Percentiles rank a stretch among this genome's conserved stretches.
Evolutionary conservation across 805 yeast species (phyloP).

Genomic region (Cyberlindnera mrakii): DNA sequence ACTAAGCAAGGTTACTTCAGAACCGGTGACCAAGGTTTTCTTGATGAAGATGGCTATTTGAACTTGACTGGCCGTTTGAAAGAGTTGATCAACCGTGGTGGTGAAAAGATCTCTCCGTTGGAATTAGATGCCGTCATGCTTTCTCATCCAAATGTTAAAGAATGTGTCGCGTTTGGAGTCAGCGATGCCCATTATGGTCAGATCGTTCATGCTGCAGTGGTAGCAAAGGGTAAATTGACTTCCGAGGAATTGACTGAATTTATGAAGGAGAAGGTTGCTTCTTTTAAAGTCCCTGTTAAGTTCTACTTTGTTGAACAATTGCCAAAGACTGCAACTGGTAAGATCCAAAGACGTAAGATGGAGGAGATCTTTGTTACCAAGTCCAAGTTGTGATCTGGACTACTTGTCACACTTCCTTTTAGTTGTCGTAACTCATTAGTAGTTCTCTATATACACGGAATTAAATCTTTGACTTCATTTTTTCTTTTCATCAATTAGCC

Average conservation of each 20-base stretch:
- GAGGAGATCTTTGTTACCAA: slow-evolving; percentile 44
- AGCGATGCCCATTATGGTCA: slow-evolving; percentile 67
- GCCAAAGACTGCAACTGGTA: slow-evolving; percentile 77
- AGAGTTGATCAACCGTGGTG: slow-evolving; percentile 72
- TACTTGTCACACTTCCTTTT: not conserved
- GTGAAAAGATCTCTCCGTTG: slow-evolving; percentile 71
- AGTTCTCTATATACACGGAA: not conserved
- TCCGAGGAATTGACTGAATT: slow-evolving; percentile 41
- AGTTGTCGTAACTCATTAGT: not conserved
- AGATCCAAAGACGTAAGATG: slow-evolving; percentile 62
- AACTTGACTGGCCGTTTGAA: slow-evolving; percentile 65
- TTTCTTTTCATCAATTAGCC: slow-evolving; percentile 43
- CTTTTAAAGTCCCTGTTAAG: slow-evolving; percentile 56
- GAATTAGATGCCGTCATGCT: slow-evolving; percentile 60
- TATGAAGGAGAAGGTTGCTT: slow-evolving; percentile 40
- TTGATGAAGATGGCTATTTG: slow-evolving; percentile 53
- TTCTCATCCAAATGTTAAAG: slow-evolving; percentile 56
- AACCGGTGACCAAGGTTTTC: slow-evolving; percentile 72
- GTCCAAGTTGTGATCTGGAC: slow-evolving; percentile 18
- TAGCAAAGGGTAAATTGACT: slow-evolving; percentile 33
- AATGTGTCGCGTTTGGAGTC: slow-evolving; percentile 68
- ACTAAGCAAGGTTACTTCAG: slow-evolving; percentile 55
- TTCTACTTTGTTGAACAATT: slow-evolving; percentile 52
- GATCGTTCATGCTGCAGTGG: slow-evolving; percentile 65
- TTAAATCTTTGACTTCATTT: slow-evolving; percentile 16